Evolutionary conservation across 2,329 filamentous ascomycete species (phyloP), one percentile per base, ranked within the genome.

Genomic region (Colletotrichum somersetense): DNA sequence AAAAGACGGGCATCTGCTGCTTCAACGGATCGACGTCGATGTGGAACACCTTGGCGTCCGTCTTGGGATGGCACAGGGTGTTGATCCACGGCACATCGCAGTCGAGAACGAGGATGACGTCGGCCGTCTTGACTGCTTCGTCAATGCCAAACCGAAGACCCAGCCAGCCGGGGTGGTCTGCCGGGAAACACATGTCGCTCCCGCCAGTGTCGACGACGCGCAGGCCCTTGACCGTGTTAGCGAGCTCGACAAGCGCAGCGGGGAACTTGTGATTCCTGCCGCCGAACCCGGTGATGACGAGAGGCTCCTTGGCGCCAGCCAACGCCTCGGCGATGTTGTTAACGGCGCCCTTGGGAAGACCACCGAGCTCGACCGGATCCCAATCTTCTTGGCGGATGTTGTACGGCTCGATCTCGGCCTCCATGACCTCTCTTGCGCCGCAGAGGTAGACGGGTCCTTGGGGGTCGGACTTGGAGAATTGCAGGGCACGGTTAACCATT

Each of bases 81-180:
- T 92, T 91, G 67, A 98, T 95, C 94, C 95, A 98, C 0, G 95
- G 95, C 0, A 97, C 94, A 78, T 98, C 95, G 74, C 94, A 97
- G 80, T 98, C 93, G 33, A 97, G 79, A 2, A 97, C 91, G 1
- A 98, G 75, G 71, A 98, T 97, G 14, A 94, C 89, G 79, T 98
- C 96, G 0, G 95, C 94, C 0, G 89, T 89, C 71, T 86, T 88
- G 78, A 97, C 93, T 53, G 87, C 85, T 2, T 93, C 89, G 63
- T 97, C 92, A 3, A 89, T 86, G 3, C 94, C 94, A 76, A 91
- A 97, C 55, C 91, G 87, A 63, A 96, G 80, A 2, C 95, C 92
- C 16, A 94, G 79, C 83, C 89, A 93, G 0, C 83, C 89, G 2
- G 87, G 89, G 76, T 95, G 92, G 66, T 91, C 85, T 0, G 89